Evolutionary conservation across 495 filamentous ascomycete species (phyloP).

Genomic region (Podospora bellae-mahoneyi): DNA sequence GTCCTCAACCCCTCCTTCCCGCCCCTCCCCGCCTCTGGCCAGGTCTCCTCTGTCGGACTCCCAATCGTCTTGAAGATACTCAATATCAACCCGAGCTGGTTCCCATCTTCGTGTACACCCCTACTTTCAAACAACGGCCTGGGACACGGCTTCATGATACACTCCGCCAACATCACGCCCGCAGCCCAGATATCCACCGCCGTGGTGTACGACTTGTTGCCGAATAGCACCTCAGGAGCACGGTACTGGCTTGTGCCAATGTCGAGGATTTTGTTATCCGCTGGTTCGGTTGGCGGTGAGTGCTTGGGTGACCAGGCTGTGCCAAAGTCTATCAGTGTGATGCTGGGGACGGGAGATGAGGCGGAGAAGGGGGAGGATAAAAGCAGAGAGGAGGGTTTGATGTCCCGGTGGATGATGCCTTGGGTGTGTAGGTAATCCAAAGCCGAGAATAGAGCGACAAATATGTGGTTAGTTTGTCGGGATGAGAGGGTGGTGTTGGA

Average conservation of each 20-base stretch:
- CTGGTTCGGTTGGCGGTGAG: conserved; percentile 59
- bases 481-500: conserved; percentile 2
- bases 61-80: conserved; percentile 89
- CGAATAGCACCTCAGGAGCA: conserved; percentile 87
- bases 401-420: conserved; percentile 84
- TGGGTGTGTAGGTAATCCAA: conserved; percentile 66
- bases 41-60: conserved; percentile 69
- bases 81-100: conserved; percentile 82
- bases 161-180: conserved; percentile 77
- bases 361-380: conserved; percentile 64
- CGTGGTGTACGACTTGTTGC: conserved; percentile 64
- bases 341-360: conserved; percentile 59
- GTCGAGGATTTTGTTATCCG: conserved; percentile 75
- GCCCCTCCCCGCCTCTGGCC: conserved; percentile 58
- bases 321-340: conserved; percentile 85
- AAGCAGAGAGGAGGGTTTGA: conserved; percentile 90
- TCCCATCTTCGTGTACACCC: conserved; percentile 74
- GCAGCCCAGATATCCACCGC: conserved; percentile 87
- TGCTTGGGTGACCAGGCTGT: conserved; percentile 71
- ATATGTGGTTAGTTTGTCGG: conserved; percentile 43
- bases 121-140: conserved; percentile 69
- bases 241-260: conserved; percentile 91
- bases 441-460: conserved; percentile 68
- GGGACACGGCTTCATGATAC: conserved; percentile 30
- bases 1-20: conserved; percentile 36